Evolutionary conservation across 2,329 filamentous ascomycete genomes (phyloP), one percentile per base, ranked within the genome.

Genomic region (Pyrenochaeta sp.): DNA sequence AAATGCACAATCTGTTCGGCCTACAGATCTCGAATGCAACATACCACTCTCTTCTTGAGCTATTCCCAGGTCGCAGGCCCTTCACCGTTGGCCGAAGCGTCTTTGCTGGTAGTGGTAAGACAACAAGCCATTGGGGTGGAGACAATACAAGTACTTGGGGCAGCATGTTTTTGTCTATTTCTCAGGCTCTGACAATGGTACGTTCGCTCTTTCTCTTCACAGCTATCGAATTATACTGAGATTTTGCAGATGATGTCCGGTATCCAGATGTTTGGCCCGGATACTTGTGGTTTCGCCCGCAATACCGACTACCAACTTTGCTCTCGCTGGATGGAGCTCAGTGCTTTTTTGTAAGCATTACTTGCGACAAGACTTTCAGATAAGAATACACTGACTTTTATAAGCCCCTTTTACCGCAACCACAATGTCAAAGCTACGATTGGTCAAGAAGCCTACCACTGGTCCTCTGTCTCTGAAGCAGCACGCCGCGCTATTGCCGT

Each of bases 91-190:
- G 51, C 10, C 54, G 58, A n/a, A 55, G 51, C 31, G 43, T 55
- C n/a, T 60, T 53, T 27, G 51, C 58, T 20, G 58, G 58, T n/a
- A 55, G 54, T 14, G 58, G 58, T 2, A 57, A 55, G 39, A 51
- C 31, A 1, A 60, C 58, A 1, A 51, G 48, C 23, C 58, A 60
- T 73, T 94, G 90, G 90, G 89, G 90, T 18, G 89, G 66, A 30
- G 76, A 92, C 74, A 92, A 91, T 68, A 76, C 79, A 32, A 87
- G 85, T 7, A 81, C 84, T 3, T 92, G 88, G 85, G 81, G 83
- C 0, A 88, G 85, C 68, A 88, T 92, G 83, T 88, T 83, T 71
- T 86, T 88, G 71, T 87, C 86, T 11, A 93, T 93, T 66, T 84
- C 89, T 0, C 89, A 92, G 72, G 89, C 89, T 1, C 79, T 94